Base-by-base conservation (phyloP, 2,329 filamentous ascomycete genomes). In the Didymella pomorum region DNA sequence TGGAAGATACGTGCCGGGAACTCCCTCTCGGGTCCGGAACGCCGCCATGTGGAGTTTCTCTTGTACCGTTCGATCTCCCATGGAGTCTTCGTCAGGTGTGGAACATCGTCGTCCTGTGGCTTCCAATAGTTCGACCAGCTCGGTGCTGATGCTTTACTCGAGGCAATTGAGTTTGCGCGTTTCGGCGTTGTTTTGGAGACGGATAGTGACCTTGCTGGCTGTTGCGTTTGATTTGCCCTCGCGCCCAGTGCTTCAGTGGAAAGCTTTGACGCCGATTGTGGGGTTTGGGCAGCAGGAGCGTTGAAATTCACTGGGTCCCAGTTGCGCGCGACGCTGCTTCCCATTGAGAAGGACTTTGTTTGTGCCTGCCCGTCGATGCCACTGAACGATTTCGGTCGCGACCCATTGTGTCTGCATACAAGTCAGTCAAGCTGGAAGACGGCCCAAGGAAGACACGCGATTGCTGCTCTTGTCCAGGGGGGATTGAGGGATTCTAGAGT, bases 1-100 rank as follows among this genome's bases (percentile, higher is more conserved):
- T 81, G 79, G 64, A 83, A 79, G 0, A 79, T 45, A n/a, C 66
- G 67, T 2, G 66, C 62, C 1, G 76, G 69, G 20, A 77, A 55
- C 10, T 55, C 28, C 26, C 45, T 49, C 25, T 60, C 48, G 18
- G 28, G 46, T 21, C 57, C 58, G 60, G 69, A 55, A 62, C 68
- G 59, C 54, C 58, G 64, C 74, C 75, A 71, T 65, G 74, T 42
- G 56, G 76, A 63, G 60, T 75, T 58, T 60, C 59, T 68, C 52
- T 66, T 71, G 48, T 65, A 55, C n/a, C 75, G 68, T 41, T 77
- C 71, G 11, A 70, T 46, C 56, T 79, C 78, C 78, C 78, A 79
- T 10, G 76, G 72, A 8, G 78, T 79, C 52, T 67, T 71, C 4
- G 71, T 74, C 48, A 67, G 60, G 51, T 61, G 72, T 11, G 71